phyloP scores from a whole-genome alignment of 305 asterid genomes.

The Lippia alba region DNA sequence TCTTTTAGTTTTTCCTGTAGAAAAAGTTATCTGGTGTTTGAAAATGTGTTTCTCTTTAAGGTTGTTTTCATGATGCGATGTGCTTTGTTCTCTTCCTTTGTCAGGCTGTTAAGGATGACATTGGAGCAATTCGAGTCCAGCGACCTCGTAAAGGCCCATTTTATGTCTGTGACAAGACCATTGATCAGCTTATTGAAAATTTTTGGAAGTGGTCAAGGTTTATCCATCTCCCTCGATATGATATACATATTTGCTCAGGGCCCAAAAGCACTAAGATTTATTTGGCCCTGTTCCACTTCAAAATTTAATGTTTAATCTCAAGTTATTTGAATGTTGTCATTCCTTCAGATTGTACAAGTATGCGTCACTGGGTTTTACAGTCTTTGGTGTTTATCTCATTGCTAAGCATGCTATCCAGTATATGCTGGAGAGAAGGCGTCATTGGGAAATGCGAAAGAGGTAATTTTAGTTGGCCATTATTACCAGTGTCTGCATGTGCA shows the following conservation, averaged over 20 bases:
- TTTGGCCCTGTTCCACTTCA: neutral
- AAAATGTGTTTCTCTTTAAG: slow-evolving; percentile 4
- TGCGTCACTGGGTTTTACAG: slow-evolving; percentile 82
- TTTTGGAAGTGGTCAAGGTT: slow-evolving; percentile 99
- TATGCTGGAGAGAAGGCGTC: slow-evolving; percentile 90
- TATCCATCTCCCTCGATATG: slow-evolving; percentile 29
- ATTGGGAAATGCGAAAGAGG: slow-evolving; percentile 89
- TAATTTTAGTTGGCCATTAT: slow-evolving; percentile 32
- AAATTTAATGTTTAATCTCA: neutral
- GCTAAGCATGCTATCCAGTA: slow-evolving; percentile 71
- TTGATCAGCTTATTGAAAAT: slow-evolving; percentile 95
- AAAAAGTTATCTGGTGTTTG: slow-evolving; percentile 22
- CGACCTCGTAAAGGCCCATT: slow-evolving; percentile 95
- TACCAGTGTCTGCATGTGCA: neutral
- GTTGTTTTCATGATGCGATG: slow-evolving; percentile 22
- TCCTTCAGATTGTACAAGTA: slow-evolving; percentile 86
- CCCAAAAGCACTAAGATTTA: slow-evolving; percentile 11
- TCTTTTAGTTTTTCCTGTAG: slow-evolving; percentile 12
- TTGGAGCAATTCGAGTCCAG: slow-evolving; percentile 88
- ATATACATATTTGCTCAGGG: slow-evolving; percentile 14
- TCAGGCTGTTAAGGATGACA: slow-evolving; percentile 95
- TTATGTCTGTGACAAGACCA: slow-evolving; percentile 84
- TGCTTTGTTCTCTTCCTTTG: slow-evolving; percentile 16
- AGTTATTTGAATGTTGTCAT: slow-evolving; percentile 13
- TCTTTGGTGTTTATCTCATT: slow-evolving; percentile 81